Evolutionary conservation across 306 rosid species (phyloP).

Genomic region (Rosa rugosa): DNA sequence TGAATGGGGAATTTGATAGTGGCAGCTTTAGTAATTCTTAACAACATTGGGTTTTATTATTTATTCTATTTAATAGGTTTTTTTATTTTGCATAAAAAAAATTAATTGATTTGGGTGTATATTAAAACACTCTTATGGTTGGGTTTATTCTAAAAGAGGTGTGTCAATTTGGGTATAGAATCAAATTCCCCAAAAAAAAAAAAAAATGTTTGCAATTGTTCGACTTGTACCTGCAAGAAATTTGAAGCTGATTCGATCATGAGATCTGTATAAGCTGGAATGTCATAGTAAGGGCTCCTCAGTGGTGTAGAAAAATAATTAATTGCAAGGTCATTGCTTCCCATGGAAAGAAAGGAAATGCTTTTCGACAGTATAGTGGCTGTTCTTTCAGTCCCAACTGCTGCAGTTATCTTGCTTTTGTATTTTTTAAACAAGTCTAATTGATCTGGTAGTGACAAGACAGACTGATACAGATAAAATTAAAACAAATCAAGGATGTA

Average conservation of each 20-base stretch:
- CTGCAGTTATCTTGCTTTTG: conserved; percentile 42
- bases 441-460: conserved; percentile 53
- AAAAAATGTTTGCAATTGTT: neutral
- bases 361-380: conserved; percentile 46
- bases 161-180: too few species aligned
- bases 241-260: conserved; percentile 47
- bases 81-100: too few species aligned
- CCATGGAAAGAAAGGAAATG: conserved; percentile 47
- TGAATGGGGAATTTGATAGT: too few species aligned
- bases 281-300: conserved; percentile 38
- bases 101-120: too few species aligned
- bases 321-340: conserved; percentile 66
- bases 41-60: too few species aligned
- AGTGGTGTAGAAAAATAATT: conserved; percentile 39
- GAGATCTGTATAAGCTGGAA: conserved; percentile 54
- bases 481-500: neutral
- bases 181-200: too few species aligned
- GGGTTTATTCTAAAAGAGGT: too few species aligned
- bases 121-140: too few species aligned
- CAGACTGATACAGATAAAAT: conserved; percentile 35
- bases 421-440: conserved; percentile 51
- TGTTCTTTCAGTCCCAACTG: conserved; percentile 39
- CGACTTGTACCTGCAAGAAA: conserved; percentile 45
- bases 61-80: too few species aligned
- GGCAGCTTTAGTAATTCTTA: too few species aligned